These are phyloP conservation scores for Platismatia glauca DNA, from an alignment of 495 filamentous ascomycete genomes.

Conservation along the genomic window DNA sequence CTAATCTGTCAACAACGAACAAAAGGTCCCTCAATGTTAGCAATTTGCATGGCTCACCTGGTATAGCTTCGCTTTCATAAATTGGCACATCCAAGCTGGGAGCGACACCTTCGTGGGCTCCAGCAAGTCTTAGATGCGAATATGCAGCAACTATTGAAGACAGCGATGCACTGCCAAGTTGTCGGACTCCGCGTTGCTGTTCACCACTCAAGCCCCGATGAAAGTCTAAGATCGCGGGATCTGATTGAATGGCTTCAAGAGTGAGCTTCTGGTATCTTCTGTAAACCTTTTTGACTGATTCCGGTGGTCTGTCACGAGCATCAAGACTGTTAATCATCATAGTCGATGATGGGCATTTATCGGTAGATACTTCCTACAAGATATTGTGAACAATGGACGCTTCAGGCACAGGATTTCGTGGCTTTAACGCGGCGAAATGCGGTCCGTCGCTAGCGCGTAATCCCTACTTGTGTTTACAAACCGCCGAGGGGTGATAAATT, in stretches of 20 bases:
- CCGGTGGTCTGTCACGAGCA: slow-evolving; percentile 62
- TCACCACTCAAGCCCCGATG: slow-evolving; percentile 7
- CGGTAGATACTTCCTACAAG: no score
- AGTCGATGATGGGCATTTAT: neutral
- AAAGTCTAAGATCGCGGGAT: slow-evolving; percentile 45
- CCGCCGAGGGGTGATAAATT: slow-evolving; percentile 6
- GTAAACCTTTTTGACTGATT: slow-evolving; percentile 51
- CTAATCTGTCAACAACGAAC: slow-evolving; percentile 33
- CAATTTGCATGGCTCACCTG: slow-evolving; percentile 26
- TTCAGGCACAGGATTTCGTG: slow-evolving; percentile 26
- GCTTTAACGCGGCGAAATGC: slow-evolving; percentile 20
- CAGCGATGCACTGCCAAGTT: neutral
- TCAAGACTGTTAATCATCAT: slow-evolving; percentile 30
- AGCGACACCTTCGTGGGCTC: neutral
- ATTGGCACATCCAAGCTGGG: neutral
- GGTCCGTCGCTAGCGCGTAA: slow-evolving; percentile 11
- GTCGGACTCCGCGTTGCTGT: slow-evolving; percentile 5
- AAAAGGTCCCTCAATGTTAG: neutral
- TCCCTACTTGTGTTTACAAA: slow-evolving; percentile 22
- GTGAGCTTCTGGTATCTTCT: slow-evolving; percentile 52
- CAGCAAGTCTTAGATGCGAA: slow-evolving; percentile 3
- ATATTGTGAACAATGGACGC: neutral
- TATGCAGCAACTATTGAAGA: slow-evolving; percentile 12
- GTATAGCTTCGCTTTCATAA: slow-evolving; percentile 25
- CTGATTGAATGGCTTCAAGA: slow-evolving; percentile 35